These are phyloP conservation scores for Selenicereus undatus DNA, from an alignment of 148 eudicot genomes.

Conservation along the genomic window DNA sequence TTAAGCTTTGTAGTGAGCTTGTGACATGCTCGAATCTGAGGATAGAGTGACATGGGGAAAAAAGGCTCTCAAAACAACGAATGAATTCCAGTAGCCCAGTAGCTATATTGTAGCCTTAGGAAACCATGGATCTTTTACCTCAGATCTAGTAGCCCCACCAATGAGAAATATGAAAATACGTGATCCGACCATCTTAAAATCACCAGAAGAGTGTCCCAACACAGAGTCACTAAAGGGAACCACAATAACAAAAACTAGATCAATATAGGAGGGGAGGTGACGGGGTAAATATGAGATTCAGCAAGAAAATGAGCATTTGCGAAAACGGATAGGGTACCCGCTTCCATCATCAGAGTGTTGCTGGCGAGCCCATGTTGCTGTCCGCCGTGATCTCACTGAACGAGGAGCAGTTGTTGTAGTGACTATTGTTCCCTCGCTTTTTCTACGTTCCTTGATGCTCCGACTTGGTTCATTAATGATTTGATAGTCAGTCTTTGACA, in stretches of 20 bases:
- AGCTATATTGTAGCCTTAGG: neutral
- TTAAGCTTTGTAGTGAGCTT: conserved; percentile 82
- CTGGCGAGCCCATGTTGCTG: conserved; percentile 83
- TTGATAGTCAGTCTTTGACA: conserved; percentile 69
- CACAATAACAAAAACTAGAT: neutral
- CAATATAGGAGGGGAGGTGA: neutral
- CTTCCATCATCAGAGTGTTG: conserved; percentile 82
- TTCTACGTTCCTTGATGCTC: conserved; percentile 23
- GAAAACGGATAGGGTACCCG: conserved; percentile 38
- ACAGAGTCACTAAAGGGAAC: conserved; percentile 62
- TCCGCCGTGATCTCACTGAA: conserved; percentile 91
- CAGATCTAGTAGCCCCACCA: conserved; percentile 96
- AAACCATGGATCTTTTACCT: conserved; percentile 43
- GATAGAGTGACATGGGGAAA: conserved; percentile 14
- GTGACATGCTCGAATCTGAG: conserved; percentile 88
- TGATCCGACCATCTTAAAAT: conserved; percentile 79
- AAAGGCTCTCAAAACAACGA: conserved; percentile 7
- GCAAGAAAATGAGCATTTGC: neutral
- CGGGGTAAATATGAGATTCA: neutral
- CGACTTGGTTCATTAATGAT: conserved; percentile 61
- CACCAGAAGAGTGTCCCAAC: conserved; percentile 47
- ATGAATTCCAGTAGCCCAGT: neutral
- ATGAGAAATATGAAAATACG: conserved; percentile 83
- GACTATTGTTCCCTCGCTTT: conserved; percentile 31
- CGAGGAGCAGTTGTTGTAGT: conserved; percentile 46